Evolutionary conservation across 2,329 filamentous ascomycete genomes (phyloP).

Genomic region (Trichophaea hybrida): DNA sequence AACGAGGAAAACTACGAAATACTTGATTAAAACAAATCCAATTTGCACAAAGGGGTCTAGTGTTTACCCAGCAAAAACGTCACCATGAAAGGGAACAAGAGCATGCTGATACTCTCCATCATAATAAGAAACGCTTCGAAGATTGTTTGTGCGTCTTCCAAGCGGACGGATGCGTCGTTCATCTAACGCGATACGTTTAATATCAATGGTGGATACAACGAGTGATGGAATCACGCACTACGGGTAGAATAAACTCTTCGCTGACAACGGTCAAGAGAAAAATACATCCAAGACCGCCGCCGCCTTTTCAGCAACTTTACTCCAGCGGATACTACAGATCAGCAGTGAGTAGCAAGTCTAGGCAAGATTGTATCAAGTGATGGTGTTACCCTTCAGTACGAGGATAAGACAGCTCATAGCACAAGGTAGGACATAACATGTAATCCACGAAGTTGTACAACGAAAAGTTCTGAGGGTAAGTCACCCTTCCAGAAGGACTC

Average conservation of each 20-base stretch:
- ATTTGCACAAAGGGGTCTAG: not conserved
- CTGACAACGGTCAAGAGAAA: constrained; percentile 82
- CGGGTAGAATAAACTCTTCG: constrained; percentile 89
- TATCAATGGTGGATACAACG: constrained; percentile 37
- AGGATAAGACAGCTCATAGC: constrained; percentile 95
- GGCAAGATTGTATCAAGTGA: not conserved
- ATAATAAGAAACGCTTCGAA: constrained; percentile 65
- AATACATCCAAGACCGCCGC: constrained; percentile 77
- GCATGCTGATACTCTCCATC: constrained; percentile 74
- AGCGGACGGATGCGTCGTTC: constrained; percentile 33
- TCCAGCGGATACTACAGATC: constrained; percentile 49
- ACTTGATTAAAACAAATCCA: not conserved
- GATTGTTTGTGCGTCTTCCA: constrained; percentile 37
- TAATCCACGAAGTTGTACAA: constrained; percentile 72
- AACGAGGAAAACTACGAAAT: constrained; percentile 79
- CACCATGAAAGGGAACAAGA: constrained; percentile 95
- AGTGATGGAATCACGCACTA: constrained; percentile 54
- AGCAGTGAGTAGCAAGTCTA: not conserved
- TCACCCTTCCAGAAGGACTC: constrained; percentile 75
- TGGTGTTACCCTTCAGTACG: constrained; percentile 38
- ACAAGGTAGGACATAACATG: constrained; percentile 82
- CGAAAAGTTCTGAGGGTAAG: constrained; percentile 80
- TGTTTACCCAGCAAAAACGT: constrained; percentile 43
- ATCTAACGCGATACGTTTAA: constrained; percentile 28
- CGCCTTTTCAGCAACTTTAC: constrained; percentile 68